Percentiles rank a stretch among this genome's conserved stretches.
phyloP scores from a whole-genome alignment of 768 basidiomycete species.

The Podaxis sp. region DNA sequence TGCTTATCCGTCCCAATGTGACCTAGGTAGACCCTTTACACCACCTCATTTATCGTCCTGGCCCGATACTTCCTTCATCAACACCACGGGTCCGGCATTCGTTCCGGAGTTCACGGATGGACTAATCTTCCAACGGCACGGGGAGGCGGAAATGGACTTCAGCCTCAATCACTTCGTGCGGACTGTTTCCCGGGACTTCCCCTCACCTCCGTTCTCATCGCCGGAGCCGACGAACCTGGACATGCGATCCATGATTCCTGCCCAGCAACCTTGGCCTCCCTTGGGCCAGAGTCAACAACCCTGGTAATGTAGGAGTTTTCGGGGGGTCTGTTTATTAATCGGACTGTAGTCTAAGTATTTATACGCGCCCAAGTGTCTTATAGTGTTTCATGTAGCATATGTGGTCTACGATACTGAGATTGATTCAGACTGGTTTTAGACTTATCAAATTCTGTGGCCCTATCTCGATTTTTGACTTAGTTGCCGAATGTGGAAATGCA shows the following conservation, averaged over 20 bases:
- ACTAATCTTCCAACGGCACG: slow-evolving; percentile 21
- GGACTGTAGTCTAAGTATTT: not conserved
- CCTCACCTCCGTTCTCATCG: slow-evolving; percentile 20
- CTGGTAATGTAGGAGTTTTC: not conserved
- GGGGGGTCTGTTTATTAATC: not conserved
- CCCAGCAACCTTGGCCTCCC: not conserved
- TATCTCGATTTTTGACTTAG: not conserved
- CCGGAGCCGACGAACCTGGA: slow-evolving; percentile 11
- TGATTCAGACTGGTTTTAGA: not conserved
- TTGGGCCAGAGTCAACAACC: not conserved
- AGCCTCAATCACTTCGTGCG: slow-evolving; percentile 46
- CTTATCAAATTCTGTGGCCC: not conserved
- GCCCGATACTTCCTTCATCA: slow-evolving; percentile 38
- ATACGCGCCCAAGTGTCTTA: not conserved
- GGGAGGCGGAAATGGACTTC: slow-evolving; percentile 46
- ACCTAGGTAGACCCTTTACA: slow-evolving; percentile 24
- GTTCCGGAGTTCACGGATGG: slow-evolving; percentile 18
- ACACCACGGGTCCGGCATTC: not conserved
- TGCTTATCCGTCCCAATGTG: not conserved
- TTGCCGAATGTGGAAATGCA: not conserved
- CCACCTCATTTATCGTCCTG: slow-evolving; percentile 37
- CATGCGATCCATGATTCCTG: slow-evolving; percentile 4
- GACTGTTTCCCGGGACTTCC: slow-evolving; percentile 31
- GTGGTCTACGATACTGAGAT: not conserved
- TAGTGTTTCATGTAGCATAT: not conserved